Conservation (phyloP, 108 stramenopile species). For the Heterococcus sp. region DNA sequence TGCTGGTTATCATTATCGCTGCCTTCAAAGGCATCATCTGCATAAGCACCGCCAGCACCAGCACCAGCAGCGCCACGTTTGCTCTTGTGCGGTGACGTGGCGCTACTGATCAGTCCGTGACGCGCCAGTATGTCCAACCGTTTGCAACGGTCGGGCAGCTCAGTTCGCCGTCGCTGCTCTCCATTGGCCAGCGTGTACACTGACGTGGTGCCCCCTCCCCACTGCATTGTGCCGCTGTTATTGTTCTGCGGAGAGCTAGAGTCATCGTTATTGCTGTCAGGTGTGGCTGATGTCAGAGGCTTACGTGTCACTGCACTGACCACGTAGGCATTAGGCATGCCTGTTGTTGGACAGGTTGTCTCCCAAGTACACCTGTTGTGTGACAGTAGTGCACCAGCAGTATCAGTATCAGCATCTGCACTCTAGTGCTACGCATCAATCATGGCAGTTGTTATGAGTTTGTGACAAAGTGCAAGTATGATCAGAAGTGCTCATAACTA, state of each 20-base stretch:
- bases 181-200: slow-evolving; percentile 21
- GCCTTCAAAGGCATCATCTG: slow-evolving; percentile 44
- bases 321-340: slow-evolving; percentile 54
- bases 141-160: slow-evolving; percentile 43
- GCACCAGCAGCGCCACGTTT: background rate
- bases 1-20: slow-evolving; percentile 9
- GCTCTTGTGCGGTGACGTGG: background rate
- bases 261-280: background rate
- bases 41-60: slow-evolving; percentile 18
- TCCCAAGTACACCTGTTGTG: slow-evolving; percentile 46
- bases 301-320: slow-evolving; percentile 15
- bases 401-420: background rate
- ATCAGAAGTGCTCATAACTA: background rate
- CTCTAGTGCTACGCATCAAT: background rate
- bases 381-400: background rate
- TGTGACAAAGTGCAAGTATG: background rate
- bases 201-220: background rate
- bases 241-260: background rate
- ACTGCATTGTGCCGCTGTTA: background rate
- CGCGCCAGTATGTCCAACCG: slow-evolving; percentile 26
- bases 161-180: slow-evolving; percentile 33
- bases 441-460: background rate
- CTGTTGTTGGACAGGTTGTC: slow-evolving; percentile 46
- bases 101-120: slow-evolving; percentile 1
- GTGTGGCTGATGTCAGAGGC: background rate